phyloP scores from a whole-genome alignment of 352 stramenopile genomes.

The Thraustotheca clavata region DNA sequence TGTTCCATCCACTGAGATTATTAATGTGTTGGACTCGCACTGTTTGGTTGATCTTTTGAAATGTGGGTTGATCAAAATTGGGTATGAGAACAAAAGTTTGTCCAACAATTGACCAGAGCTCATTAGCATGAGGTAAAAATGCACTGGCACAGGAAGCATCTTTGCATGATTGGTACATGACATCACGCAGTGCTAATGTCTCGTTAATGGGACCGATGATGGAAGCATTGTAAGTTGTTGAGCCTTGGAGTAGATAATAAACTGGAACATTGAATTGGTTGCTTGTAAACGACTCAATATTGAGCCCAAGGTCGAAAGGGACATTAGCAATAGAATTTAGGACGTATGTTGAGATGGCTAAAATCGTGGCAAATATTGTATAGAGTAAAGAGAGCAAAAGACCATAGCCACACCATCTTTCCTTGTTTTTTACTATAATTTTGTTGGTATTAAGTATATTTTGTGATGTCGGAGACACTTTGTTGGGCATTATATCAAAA shows the following conservation, averaged over 20 bases:
- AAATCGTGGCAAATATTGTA: slow-evolving; percentile 17
- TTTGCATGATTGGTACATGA: no score
- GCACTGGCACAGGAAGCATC: slow-evolving; percentile 20
- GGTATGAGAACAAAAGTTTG: slow-evolving; percentile 17
- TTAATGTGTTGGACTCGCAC: slow-evolving; percentile 23
- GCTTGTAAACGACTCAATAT: slow-evolving; percentile 20
- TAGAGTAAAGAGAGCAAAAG: background rate
- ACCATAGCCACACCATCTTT: background rate
- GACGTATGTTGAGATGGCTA: slow-evolving; percentile 22
- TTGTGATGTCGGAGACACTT: no score
- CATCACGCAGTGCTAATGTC: no score
- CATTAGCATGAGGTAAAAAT: slow-evolving; percentile 20
- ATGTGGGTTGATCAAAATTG: slow-evolving; percentile 16
- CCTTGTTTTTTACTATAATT: no score
- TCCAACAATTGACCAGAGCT: slow-evolving; percentile 6
- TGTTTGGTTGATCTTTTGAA: background rate
- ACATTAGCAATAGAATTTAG: slow-evolving; percentile 23
- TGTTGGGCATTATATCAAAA: no score
- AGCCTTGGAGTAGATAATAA: slow-evolving; percentile 22
- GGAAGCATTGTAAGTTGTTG: no score
- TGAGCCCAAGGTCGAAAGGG: slow-evolving; percentile 20
- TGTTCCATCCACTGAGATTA: slow-evolving; percentile 24
- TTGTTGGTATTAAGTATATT: no score
- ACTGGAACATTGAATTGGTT: slow-evolving; percentile 24
- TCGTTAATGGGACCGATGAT: no score